Conservation (phyloP, 2,329 filamentous ascomycete genomes). For the Acephala macrosclerotiorum region DNA sequence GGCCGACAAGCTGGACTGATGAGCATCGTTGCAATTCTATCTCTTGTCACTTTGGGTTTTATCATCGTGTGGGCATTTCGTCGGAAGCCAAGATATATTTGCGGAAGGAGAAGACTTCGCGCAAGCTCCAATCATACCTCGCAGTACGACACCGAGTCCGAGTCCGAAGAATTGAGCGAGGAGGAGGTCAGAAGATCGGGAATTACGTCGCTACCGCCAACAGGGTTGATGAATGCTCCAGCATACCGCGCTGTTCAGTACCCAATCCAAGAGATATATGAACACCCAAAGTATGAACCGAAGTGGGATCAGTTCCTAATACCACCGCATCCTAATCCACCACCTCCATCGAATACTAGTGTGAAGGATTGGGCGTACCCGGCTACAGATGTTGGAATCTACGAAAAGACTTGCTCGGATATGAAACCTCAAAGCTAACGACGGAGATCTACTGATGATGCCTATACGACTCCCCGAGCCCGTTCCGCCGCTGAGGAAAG, state of each 20-base stretch:
- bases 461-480: background rate
- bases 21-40: slow-evolving; percentile 2
- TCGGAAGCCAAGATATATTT: slow-evolving; percentile 1
- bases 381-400: background rate
- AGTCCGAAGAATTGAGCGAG: background rate
- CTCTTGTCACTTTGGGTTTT: slow-evolving; percentile 5
- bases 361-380: slow-evolving; percentile 1
- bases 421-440: background rate
- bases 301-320: no score
- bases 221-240: background rate
- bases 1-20: slow-evolving; percentile 17
- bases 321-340: background rate
- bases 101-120: background rate
- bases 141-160: background rate
- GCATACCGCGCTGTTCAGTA: no score
- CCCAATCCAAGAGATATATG: background rate
- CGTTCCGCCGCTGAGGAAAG: background rate
- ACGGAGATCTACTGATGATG: background rate
- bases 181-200: background rate
- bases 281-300: background rate
- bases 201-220: background rate
- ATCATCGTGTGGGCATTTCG: slow-evolving; percentile 11
- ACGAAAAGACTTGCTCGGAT: background rate
- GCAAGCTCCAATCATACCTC: background rate
- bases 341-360: background rate